Base-by-base conservation (phyloP, 2,329 filamentous ascomycete genomes). In the Nigrospora sphaerica region DNA sequence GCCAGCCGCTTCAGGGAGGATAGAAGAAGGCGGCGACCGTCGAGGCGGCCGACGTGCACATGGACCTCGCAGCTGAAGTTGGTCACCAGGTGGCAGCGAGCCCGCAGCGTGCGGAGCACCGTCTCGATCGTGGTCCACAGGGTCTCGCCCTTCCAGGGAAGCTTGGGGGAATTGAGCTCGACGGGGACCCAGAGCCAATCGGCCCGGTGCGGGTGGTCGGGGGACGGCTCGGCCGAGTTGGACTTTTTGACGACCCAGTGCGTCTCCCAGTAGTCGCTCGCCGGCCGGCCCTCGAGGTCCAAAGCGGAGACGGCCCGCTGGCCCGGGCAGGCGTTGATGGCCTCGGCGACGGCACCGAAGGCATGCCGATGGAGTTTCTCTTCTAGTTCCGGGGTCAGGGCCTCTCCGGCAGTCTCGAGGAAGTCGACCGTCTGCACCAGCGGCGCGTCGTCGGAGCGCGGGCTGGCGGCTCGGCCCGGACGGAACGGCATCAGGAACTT, bases 321-420 rank as follows among this genome's bases (percentile, higher is more conserved):
- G 19, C 53, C 49, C 2, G 57, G 54, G 2, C 51, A 36, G 11
- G 36, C 32, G 16, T 44, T 45, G 42, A 61, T 57, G 3, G 53
- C 55, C 31, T 54, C 47, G 9, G 60, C 59, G 13, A 67, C 41
- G 14, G 43, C 46, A 3, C 52, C 73, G 4, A 98, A 75, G 14
- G 89, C 88, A 57, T 90, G 86, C 55, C 90, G 86, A 93, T 93
- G 97, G 17, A 87, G 73, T 87, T 88, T 48, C 86, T 82, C 23
- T 28, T 28, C 5, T 28, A 7, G 23, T 6, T 28, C 23, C 23
- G 7, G 7, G 23, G 23, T 28, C 23, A 28, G 23, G 66, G 97
- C 16, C 16, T 4, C 17, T 32, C 33, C 28, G 35, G 36, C 36
- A 4, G 13, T 18, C 5, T 18, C 18, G 32, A 38, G 37, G 19